A percentile compares a stretch with the other conserved stretches of the same genome.
phyloP scores from a whole-genome alignment of 495 filamentous ascomycete genomes.

The Penicillium cinerascens region DNA sequence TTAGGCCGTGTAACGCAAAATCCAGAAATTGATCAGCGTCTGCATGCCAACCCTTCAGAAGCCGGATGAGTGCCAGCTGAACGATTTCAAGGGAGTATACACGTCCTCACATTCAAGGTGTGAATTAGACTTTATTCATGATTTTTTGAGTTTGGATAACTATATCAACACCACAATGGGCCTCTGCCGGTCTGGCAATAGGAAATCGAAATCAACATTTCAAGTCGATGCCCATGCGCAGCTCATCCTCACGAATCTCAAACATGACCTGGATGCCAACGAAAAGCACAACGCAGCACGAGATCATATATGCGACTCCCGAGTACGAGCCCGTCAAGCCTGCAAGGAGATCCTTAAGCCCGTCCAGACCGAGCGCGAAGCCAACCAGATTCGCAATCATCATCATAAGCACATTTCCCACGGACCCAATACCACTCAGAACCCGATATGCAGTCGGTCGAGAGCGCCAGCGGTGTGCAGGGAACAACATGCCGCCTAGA shows the following conservation, averaged over 20 bases:
- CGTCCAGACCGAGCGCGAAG: constrained; percentile 89
- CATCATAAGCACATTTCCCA: constrained; percentile 90
- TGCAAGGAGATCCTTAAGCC: constrained; percentile 68
- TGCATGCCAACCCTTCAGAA: too few relatives aligned
- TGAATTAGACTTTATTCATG: not conserved
- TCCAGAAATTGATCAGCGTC: too few relatives aligned
- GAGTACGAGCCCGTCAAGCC: constrained; percentile 72
- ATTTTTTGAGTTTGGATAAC: not conserved
- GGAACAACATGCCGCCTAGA: constrained; percentile 66
- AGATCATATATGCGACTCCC: constrained; percentile 68
- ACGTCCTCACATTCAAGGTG: not conserved
- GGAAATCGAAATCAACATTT: constrained; percentile 63
- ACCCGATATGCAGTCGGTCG: constrained; percentile 69
- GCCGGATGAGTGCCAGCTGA: too few relatives aligned
- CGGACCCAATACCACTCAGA: constrained; percentile 79
- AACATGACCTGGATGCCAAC: constrained; percentile 94
- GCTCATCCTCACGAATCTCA: constrained; percentile 83
- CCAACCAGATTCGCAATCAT: constrained; percentile 93
- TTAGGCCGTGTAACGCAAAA: too few relatives aligned
- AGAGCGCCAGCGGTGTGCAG: constrained; percentile 61
- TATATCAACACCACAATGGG: not conserved
- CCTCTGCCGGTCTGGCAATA: not conserved
- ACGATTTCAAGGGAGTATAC: too few relatives aligned
- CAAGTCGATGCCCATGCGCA: constrained; percentile 73
- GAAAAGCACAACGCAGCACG: constrained; percentile 70